phyloP scores from a whole-genome alignment of 1,139 yeast genomes.

The Ogataea hybrid region DNA sequence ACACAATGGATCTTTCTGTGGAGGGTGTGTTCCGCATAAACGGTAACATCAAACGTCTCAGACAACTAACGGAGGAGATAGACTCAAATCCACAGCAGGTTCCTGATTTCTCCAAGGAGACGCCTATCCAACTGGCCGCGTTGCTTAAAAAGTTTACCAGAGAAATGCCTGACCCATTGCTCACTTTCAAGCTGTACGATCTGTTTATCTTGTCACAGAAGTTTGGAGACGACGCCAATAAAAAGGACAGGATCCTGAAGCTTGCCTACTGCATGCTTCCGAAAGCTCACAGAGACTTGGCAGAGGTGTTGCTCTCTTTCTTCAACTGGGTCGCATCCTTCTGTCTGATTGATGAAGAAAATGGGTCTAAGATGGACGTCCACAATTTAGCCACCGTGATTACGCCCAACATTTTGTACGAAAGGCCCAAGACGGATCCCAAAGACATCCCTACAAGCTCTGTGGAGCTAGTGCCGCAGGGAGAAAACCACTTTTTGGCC shows the following conservation, averaged over 20 bases:
- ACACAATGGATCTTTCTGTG: slow-evolving; percentile 92
- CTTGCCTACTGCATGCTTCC: slow-evolving; percentile 81
- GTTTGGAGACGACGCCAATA: slow-evolving; percentile 38
- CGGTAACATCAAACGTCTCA: slow-evolving; percentile 85
- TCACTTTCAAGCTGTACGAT: slow-evolving; percentile 74
- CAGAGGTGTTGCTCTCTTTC: slow-evolving; percentile 84
- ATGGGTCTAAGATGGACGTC: slow-evolving; percentile 95
- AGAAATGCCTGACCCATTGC: slow-evolving; percentile 87
- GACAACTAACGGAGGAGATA: slow-evolving; percentile 71
- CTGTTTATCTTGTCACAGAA: slow-evolving; percentile 80
- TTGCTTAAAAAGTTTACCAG: slow-evolving; percentile 87
- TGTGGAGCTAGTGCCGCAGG: slow-evolving; percentile 32
- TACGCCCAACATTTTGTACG: slow-evolving; percentile 83
- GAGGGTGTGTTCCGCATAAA: slow-evolving; percentile 96
- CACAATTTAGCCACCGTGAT: slow-evolving; percentile 95
- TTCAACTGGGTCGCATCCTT: slow-evolving; percentile 96
- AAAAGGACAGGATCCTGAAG: slow-evolving; percentile 59
- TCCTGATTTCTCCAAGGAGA: slow-evolving; percentile 74
- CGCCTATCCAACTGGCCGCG: slow-evolving; percentile 93
- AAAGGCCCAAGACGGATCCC: slow-evolving; percentile 34
- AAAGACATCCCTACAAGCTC: slow-evolving; percentile 21
- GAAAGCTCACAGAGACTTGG: slow-evolving; percentile 73
- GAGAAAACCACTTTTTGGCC: slow-evolving; percentile 84
- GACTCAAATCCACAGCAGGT: slow-evolving; percentile 71
- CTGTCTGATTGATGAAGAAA: slow-evolving; percentile 81